These are phyloP conservation scores for Balamuthia mandrillaris DNA, from an alignment of 208 protist genomes.

Conservation along the genomic window DNA sequence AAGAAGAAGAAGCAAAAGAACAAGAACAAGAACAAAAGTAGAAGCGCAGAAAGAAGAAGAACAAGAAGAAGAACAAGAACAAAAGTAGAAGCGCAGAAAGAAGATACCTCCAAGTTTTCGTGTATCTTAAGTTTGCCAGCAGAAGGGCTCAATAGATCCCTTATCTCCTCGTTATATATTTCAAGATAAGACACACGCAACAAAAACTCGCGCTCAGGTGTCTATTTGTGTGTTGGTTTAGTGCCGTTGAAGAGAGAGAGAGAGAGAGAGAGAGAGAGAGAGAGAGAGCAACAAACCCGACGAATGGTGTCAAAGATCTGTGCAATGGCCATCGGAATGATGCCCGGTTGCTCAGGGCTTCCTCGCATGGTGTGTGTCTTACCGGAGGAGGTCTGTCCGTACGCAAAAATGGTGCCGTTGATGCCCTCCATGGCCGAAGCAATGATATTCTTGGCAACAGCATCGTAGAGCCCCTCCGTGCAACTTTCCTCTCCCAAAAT, in stretches of 20 bases:
- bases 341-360: slow-evolving; percentile 33
- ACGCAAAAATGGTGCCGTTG: slow-evolving; percentile 73
- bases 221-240: neutral
- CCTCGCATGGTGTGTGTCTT: slow-evolving; percentile 80
- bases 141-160: slow-evolving; percentile 65
- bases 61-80: neutral
- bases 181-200: slow-evolving; percentile 76
- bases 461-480: slow-evolving; percentile 25
- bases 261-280: neutral
- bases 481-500: neutral
- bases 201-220: slow-evolving; percentile 63
- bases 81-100: neutral
- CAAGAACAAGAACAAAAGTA: neutral
- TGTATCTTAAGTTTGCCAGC: slow-evolving; percentile 61
- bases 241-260: neutral
- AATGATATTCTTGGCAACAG: slow-evolving; percentile 9
- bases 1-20: neutral
- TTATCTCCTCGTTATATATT: slow-evolving; percentile 78
- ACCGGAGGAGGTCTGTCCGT: slow-evolving; percentile 74
- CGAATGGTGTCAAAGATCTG: slow-evolving; percentile 59
- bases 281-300: slow-evolving; percentile 23
- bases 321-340: slow-evolving; percentile 64
- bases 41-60: neutral
- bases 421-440: slow-evolving; percentile 32
- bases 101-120: slow-evolving; percentile 46